Percentiles rank a stretch among this genome's conserved stretches.
Evolutionary conservation across 2,329 filamentous ascomycete genomes (phyloP).

Genomic region (Trichoderma citrinoviride): DNA sequence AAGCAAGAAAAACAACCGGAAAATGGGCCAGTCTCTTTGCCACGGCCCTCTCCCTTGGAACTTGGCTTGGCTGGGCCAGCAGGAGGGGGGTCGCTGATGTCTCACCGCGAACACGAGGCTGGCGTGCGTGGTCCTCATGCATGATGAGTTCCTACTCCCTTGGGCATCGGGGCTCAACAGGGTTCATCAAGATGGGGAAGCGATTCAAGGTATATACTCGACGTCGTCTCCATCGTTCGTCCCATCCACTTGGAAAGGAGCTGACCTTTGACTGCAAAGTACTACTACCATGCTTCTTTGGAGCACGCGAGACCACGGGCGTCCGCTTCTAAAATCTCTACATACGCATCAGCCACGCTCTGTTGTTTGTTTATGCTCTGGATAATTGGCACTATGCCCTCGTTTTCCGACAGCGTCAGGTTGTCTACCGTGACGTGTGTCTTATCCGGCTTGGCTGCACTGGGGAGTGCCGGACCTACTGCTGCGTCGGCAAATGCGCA

Average conservation of each 20-base stretch:
- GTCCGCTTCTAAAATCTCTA: neutral
- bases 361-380: neutral
- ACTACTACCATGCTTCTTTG: neutral
- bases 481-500: slow-evolving; percentile 5
- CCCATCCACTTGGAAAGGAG: neutral
- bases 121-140: neutral
- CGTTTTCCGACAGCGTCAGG: slow-evolving; percentile 5
- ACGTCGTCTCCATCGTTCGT: neutral
- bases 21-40: neutral
- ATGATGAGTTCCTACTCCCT: neutral
- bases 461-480: slow-evolving; percentile 2
- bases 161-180: neutral
- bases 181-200: neutral
- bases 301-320: neutral
- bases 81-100: slow-evolving; percentile 8
- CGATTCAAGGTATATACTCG: slow-evolving; percentile 4
- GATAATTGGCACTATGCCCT: neutral
- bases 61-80: slow-evolving; percentile 3
- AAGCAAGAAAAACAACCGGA: neutral
- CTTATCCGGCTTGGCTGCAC: slow-evolving; percentile 7
- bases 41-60: neutral
- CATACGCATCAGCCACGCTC: neutral
- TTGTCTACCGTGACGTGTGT: slow-evolving; percentile 15
- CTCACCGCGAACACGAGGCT: slow-evolving; percentile 2
- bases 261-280: neutral